Conservation (phyloP, 768 basidiomycete species). For the Boletus rubropictus region DNA sequence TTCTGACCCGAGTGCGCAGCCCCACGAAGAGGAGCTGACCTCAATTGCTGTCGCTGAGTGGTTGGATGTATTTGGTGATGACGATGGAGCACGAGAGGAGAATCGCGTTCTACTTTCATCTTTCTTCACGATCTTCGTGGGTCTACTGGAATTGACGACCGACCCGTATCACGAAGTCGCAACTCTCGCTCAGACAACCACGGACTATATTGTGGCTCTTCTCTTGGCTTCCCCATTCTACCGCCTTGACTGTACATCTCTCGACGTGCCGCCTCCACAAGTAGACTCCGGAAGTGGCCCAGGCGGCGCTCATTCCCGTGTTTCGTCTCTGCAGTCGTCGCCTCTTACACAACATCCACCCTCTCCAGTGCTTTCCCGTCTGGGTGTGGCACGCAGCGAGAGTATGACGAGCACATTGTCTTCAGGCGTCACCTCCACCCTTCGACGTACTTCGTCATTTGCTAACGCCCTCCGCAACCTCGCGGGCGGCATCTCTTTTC, state of each 20-base stretch:
- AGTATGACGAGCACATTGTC: slow-evolving; percentile 58
- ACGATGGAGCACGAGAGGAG: slow-evolving; percentile 64
- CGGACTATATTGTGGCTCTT: slow-evolving; percentile 89
- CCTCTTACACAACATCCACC: slow-evolving; percentile 40
- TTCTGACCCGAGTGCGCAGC: slow-evolving; percentile 28
- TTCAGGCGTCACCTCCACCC: slow-evolving; percentile 57
- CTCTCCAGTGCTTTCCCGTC: slow-evolving; percentile 44
- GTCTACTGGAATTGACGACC: slow-evolving; percentile 82
- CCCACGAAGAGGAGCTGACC: slow-evolving; percentile 67
- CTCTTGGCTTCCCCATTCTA: slow-evolving; percentile 87
- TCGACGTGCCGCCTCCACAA: slow-evolving; percentile 44
- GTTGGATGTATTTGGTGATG: slow-evolving; percentile 64
- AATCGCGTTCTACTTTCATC: slow-evolving; percentile 83
- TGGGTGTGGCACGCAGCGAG: slow-evolving; percentile 51
- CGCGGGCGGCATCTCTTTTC: slow-evolving; percentile 67
- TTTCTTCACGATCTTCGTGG: slow-evolving; percentile 88
- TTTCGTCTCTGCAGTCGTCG: slow-evolving; percentile 48
- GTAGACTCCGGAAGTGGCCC: slow-evolving; percentile 31
- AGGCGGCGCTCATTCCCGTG: slow-evolving; percentile 35
- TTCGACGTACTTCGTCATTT: slow-evolving; percentile 76
- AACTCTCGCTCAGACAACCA: slow-evolving; percentile 80
- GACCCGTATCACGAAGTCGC: slow-evolving; percentile 94
- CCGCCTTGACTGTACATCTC: slow-evolving; percentile 60
- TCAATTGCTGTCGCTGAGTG: slow-evolving; percentile 70
- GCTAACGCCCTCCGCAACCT: slow-evolving; percentile 69